These are phyloP conservation scores for Marasmius sp. DNA, from an alignment of 1,284 basidiomycete species.

Conservation along the genomic window DNA sequence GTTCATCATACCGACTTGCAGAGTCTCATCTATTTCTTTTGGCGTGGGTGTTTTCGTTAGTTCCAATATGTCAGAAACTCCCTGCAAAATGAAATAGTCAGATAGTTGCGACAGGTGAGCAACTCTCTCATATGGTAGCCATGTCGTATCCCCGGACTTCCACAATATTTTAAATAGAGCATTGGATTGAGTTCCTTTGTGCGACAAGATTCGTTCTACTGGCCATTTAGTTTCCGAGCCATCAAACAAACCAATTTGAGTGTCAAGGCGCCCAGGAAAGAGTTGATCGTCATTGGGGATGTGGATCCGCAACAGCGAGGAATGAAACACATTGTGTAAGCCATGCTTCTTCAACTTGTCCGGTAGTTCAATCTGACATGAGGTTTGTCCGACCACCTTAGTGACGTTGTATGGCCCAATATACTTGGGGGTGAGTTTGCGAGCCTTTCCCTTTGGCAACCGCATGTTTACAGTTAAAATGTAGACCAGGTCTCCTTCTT, in stretches of 20 bases:
- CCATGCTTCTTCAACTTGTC: constrained; percentile 20
- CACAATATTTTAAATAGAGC: constrained; percentile 21
- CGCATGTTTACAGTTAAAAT: constrained; percentile 29
- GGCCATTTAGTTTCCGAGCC: constrained; percentile 17
- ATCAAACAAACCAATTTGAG: constrained; percentile 15
- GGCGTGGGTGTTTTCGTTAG: no score
- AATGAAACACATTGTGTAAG: constrained; percentile 30
- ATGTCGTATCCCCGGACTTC: constrained; percentile 23
- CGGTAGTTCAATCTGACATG: constrained; percentile 25
- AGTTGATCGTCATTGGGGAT: constrained; percentile 26
- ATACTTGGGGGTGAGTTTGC: constrained; percentile 31
- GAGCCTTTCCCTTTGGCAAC: constrained; percentile 23
- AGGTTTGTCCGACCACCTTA: constrained; percentile 22
- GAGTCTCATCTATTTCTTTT: no score
- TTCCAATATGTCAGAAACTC: no score
- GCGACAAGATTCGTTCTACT: constrained; percentile 17
- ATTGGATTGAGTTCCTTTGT: constrained; percentile 16
- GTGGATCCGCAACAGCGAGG: constrained; percentile 23
- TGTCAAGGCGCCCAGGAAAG: constrained; percentile 21
- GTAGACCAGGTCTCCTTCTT: constrained; percentile 25
- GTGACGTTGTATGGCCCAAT: constrained; percentile 30
- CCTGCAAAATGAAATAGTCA: no score
- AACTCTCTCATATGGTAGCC: constrained; percentile 17
- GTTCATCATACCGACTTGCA: no score
- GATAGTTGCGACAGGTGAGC: constrained; percentile 2